These are phyloP conservation scores for Ailanthus altissimus DNA, from an alignment of 345 rosid species.

Conservation along the genomic window DNA sequence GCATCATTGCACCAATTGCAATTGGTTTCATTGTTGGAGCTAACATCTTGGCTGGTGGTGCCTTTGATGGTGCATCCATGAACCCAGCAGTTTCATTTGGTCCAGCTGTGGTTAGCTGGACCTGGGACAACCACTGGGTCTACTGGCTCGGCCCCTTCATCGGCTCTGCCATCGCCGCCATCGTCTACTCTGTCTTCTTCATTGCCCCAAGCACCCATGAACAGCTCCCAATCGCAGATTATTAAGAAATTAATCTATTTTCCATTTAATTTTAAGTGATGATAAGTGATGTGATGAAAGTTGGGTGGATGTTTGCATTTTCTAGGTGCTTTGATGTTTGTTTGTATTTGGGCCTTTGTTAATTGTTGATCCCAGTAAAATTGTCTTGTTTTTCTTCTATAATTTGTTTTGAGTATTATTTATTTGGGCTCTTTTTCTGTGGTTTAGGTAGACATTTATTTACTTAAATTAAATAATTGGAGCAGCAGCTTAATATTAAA, in stretches of 20 bases:
- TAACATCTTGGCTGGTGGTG: constrained; percentile 87
- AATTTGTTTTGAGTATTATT: constrained; percentile 9
- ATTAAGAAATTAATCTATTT: constrained; percentile 24
- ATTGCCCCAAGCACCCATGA: constrained; percentile 54
- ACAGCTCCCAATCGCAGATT: constrained; percentile 67
- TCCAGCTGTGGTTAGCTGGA: constrained; percentile 94
- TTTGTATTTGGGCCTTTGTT: constrained; percentile 29
- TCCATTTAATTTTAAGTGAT: not conserved
- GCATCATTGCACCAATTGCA: constrained; percentile 82
- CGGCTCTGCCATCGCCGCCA: constrained; percentile 75
- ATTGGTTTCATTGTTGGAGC: constrained; percentile 93
- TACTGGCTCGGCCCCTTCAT: constrained; percentile 90
- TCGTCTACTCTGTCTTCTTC: constrained; percentile 62
- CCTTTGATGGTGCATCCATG: constrained; percentile 92
- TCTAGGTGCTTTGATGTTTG: constrained; percentile 31
- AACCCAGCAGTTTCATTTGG: constrained; percentile 96
- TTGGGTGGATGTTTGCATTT: constrained; percentile 26
- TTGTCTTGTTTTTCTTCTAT: constrained; percentile 23
- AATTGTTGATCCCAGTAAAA: constrained; percentile 27
- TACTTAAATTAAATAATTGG: constrained; percentile 5
- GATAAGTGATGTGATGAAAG: not conserved
- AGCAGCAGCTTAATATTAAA: not conserved
- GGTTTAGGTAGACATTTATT: constrained; percentile 1
- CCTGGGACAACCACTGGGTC: constrained; percentile 91
- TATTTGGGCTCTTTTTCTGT: not conserved